phyloP scores from a whole-genome alignment of 768 basidiomycete genomes.

The Suillus subalutaceus region DNA sequence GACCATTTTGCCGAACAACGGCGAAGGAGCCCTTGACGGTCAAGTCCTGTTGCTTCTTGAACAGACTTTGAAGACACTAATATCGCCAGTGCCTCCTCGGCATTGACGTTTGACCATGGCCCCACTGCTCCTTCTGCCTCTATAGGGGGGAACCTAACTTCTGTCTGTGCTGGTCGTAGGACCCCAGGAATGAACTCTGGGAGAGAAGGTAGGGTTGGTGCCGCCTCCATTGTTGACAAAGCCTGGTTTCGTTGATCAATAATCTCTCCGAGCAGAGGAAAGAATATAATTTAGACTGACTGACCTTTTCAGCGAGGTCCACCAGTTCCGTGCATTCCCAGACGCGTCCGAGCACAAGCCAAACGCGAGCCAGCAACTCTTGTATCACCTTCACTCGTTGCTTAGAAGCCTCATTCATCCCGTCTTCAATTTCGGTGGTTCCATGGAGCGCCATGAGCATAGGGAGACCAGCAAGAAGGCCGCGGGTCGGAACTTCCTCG shows the following conservation, averaged over 20 bases:
- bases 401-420: conserved; percentile 39
- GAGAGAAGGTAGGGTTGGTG: conserved; percentile 40
- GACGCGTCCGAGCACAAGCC: conserved; percentile 67
- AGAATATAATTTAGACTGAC: conserved; percentile 18
- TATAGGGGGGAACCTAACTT: conserved; percentile 43
- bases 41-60: conserved; percentile 66
- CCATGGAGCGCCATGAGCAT: conserved; percentile 81
- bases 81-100: conserved; percentile 55
- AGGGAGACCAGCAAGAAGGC: conserved; percentile 76
- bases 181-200: conserved; percentile 39
- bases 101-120: conserved; percentile 47
- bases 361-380: conserved; percentile 64
- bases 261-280: conserved; percentile 2
- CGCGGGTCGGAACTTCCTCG: conserved; percentile 72
- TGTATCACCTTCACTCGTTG: conserved; percentile 58
- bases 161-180: conserved; percentile 48
- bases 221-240: conserved; percentile 43
- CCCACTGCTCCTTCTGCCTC: conserved; percentile 24
- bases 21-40: conserved; percentile 54
- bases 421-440: conserved; percentile 47
- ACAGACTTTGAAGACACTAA: conserved; percentile 56
- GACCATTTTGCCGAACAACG: conserved; percentile 70
- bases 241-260: conserved; percentile 39
- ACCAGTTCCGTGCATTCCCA: conserved; percentile 68
- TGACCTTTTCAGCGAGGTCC: conserved; percentile 58